Percentiles rank a stretch among this genome's conserved stretches.
Evolutionary conservation across 2,329 filamentous ascomycete species (phyloP).

Genomic region (Dryadomyces sulphureus): DNA sequence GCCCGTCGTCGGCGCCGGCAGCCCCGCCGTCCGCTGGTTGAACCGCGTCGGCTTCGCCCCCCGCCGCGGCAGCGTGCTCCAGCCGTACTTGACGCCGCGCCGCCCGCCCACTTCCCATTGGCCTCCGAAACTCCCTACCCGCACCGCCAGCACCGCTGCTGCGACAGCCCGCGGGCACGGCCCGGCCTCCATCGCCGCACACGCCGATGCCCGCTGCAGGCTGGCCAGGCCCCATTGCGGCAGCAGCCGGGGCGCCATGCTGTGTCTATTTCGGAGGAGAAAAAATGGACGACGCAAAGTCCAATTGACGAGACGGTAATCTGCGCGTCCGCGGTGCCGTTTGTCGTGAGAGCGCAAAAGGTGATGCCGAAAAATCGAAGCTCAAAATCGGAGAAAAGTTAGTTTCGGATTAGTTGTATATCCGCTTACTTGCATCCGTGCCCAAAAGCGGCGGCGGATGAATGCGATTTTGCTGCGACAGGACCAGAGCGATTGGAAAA

Average conservation of each 20-base stretch:
- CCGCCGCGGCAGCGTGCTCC: constrained; percentile 34
- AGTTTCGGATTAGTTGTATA: neutral
- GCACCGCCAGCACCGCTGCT: neutral
- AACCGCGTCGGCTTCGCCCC: constrained; percentile 41
- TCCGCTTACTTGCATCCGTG: neutral
- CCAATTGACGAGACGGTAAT: neutral
- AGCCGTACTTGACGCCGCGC: constrained; percentile 43
- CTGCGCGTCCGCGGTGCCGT: neutral
- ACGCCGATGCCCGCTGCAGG: constrained; percentile 6
- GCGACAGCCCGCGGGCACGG: neutral
- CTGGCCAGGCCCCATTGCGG: constrained; percentile 16
- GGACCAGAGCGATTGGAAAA: neutral
- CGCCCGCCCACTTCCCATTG: constrained; percentile 11
- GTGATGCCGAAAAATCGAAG: neutral
- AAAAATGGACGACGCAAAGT: neutral
- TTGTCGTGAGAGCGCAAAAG: neutral
- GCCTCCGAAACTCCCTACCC: constrained; percentile 2
- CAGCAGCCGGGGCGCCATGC: constrained; percentile 20
- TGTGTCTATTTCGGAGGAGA: neutral
- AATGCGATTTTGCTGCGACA: neutral
- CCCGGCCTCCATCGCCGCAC: neutral
- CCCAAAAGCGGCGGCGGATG: neutral
- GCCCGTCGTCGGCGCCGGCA: constrained; percentile 41
- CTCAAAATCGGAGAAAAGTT: neutral
- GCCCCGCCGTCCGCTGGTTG: constrained; percentile 41